A percentile compares a stretch with the other conserved stretches of the same genome.
These are phyloP conservation scores for Scopulariopsis brevicaulis DNA, from an alignment of 2,329 filamentous ascomycete species.

Conservation along the genomic window DNA sequence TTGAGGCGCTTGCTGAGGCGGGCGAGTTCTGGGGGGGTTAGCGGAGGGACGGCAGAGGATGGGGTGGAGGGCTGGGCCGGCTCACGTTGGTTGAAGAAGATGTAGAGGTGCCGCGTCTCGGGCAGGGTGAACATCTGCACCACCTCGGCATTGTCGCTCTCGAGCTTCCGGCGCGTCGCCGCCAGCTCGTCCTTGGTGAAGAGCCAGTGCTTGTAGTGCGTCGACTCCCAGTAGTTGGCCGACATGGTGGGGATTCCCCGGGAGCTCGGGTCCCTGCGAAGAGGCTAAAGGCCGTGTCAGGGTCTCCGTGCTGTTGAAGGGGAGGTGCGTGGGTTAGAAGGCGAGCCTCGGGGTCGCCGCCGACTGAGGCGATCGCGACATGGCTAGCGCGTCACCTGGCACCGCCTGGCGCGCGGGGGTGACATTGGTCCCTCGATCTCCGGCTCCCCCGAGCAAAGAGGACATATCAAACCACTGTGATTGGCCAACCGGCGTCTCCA, in stretches of 20 bases:
- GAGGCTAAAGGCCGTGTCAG: neutral
- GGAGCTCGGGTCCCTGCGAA: neutral
- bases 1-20: conserved; percentile 76
- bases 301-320: neutral
- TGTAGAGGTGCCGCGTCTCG: conserved; percentile 69
- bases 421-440: neutral
- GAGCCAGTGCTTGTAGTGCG: conserved; percentile 81
- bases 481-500: neutral
- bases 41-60: neutral
- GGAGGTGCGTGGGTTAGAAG: neutral
- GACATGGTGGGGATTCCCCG: conserved; percentile 49
- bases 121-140: conserved; percentile 75
- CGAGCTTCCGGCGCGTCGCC: conserved; percentile 63
- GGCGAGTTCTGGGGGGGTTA: conserved; percentile 52
- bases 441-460: neutral
- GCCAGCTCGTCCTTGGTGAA: conserved; percentile 75
- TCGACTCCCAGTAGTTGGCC: conserved; percentile 94
- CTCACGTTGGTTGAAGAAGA: conserved; percentile 86
- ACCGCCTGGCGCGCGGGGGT: neutral
- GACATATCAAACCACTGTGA: neutral
- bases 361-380: neutral
- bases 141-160: conserved; percentile 62
- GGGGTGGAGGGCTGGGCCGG: neutral
- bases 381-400: neutral
- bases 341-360: neutral